Evolutionary conservation across 2,329 filamentous ascomycete species (phyloP), one percentile per base, ranked within the genome.

Genomic region (Rutstroemia sydowiana): DNA sequence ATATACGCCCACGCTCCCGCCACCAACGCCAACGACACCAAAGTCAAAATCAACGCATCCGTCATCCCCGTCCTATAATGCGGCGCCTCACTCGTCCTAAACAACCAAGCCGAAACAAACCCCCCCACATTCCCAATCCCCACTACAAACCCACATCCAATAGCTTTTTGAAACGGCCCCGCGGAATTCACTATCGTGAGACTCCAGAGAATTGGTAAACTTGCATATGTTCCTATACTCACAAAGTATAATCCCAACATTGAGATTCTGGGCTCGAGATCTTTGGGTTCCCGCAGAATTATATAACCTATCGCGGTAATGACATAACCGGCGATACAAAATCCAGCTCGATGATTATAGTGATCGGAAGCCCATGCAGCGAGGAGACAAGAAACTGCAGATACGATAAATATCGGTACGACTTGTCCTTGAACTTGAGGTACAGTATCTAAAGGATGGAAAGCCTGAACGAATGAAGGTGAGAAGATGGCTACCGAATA

Each of bases 121-220:
- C 83, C 84, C 6, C 85, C 85, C 20, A 87, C 63, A 49, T 86
- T 87, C 36, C 83, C 84, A 16, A 85, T 69, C 80, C 87, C 87
- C 61, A 87, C 71, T 58, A 77, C 75, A 57, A 76, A 71, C 0
- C 70, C 72, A 9, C 74, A 71, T 1, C 71, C 70, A 28, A 75
- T 72, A 2, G 75, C 70, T 41, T 78, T 50, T 79, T 80, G 0
- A 75, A 77, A 20, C 75, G 82, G 45, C 85, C 83, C 6, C 79
- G 82, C 2, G 78, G 76, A 26, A 78, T 80, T 23, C 82, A 75
- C 0, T 82, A 81, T 0, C 82, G 85, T 59, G 87, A 85, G 13
- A 79, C 68, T 81, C 14, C 86, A 76, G 0, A 87, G 81, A 57
- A 87, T 73, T 0, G 83, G 75, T 0, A 82, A 82, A 34, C 79